Base-by-base conservation (phyloP, 2,329 filamentous ascomycete genomes). In the Claviceps pusilla region DNA sequence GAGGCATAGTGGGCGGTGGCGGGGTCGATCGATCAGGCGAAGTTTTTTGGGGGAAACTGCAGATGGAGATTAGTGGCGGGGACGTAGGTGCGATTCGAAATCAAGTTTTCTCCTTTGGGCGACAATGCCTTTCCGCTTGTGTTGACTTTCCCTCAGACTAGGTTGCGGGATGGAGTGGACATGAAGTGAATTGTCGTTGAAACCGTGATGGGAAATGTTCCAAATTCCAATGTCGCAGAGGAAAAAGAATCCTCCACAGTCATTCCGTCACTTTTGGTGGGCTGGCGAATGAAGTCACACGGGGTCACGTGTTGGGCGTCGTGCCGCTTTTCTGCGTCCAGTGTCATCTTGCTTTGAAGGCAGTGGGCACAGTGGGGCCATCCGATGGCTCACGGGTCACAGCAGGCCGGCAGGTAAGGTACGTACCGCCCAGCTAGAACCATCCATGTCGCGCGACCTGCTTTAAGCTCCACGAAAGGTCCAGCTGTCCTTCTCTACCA, bases 1-100 rank as follows among this genome's bases (percentile, higher is more conserved):
- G 86, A 68, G 86, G 75, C 86, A 90, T 89, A 64, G 64, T 81
- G 74, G 71, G 67, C 59, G 57, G 57, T 63, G 64, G 61, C 57
- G 61, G 63, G 63, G 54, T 43, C 35, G 39, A 24, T 41, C 43
- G 39, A 48, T 24, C 14, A n/a, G 46, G 41, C 28, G 19, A 43
- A 52, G 35, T 14, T 42, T 55, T 24, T 24, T 24, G 24, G 24
- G 24, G 16, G 16, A 43, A 31, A 37, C n/a, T 1, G 19, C 31
- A 19, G 47, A 41, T 6, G 5, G 39, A 19, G 11, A n/a, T 35
- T 31, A 7, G 7, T 42, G 45, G 12, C 2, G 19, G 24, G 19
- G 24, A 47, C 35, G 37, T 5, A 42, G 10, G 16, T 33, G 9
- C 11, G 14, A 28, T 5, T 39, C 43, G 42, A 31, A 35, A 35